Evolutionary conservation across 192 early-diverging fungal species (phyloP).

Genomic region (Dimargaris verticillata): DNA sequence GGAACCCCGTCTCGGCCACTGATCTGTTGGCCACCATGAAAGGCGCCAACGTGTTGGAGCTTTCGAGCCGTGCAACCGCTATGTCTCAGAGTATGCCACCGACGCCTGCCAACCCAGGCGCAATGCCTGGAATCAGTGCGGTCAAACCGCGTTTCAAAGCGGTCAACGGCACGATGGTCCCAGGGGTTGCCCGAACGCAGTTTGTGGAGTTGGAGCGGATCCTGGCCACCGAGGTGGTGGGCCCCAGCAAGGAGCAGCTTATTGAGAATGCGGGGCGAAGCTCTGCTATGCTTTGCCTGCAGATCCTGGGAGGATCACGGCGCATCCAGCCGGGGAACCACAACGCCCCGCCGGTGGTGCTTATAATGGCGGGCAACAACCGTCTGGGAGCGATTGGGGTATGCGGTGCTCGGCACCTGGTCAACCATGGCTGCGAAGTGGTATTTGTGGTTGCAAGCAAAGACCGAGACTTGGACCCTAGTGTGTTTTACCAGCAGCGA

Average conservation of each 20-base stretch:
- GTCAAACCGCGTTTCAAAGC: not conserved
- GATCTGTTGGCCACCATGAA: too few species aligned
- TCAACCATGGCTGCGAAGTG: slow-evolving; percentile 61
- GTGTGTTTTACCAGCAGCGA: not conserved
- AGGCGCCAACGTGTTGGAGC: too few species aligned
- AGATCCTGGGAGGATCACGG: slow-evolving; percentile 52
- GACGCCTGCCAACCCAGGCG: not conserved
- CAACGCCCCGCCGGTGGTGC: slow-evolving; percentile 50
- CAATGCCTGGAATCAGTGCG: not conserved
- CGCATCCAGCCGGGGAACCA: slow-evolving; percentile 64
- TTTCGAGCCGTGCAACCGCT: not conserved
- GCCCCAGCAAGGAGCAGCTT: slow-evolving; percentile 50
- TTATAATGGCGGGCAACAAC: slow-evolving; percentile 61
- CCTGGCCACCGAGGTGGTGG: slow-evolving; percentile 32
- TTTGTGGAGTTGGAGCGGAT: slow-evolving; percentile 7
- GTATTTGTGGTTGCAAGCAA: slow-evolving; percentile 28
- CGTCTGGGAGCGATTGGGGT: slow-evolving; percentile 53
- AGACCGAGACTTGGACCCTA: slow-evolving; percentile 24
- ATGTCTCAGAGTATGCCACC: not conserved
- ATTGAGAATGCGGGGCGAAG: slow-evolving; percentile 67
- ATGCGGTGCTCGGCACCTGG: slow-evolving; percentile 53
- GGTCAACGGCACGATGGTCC: not conserved
- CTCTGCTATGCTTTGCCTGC: slow-evolving; percentile 50
- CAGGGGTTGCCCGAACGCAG: slow-evolving; percentile 6
- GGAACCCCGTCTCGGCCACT: too few species aligned